A percentile compares a stretch with the other conserved stretches of the same genome.
Conservation (phyloP, 176 grass and related monocot genomes). For the Aegilops longissima region DNA sequence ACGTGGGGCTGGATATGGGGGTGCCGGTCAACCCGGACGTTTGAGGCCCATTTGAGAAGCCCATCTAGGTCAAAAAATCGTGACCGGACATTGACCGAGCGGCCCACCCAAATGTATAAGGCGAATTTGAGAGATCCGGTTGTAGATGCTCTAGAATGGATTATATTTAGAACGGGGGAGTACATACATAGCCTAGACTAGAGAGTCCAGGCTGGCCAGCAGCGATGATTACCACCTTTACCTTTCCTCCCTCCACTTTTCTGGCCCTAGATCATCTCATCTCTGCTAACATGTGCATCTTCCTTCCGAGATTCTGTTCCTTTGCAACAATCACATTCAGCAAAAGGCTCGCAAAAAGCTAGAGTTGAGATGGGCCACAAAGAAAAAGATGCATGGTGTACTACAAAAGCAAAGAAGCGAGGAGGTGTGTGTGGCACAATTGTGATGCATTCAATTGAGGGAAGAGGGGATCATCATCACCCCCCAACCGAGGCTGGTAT, state of each 20-base stretch:
- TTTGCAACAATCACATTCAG: constrained; percentile 26
- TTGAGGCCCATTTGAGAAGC: no score
- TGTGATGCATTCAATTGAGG: constrained; percentile 37
- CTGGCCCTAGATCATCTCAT: not conserved
- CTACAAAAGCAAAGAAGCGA: not conserved
- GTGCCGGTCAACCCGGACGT: no score
- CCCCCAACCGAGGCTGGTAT: not conserved
- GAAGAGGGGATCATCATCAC: constrained; percentile 10
- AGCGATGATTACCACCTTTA: constrained; percentile 13
- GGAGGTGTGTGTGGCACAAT: not conserved
- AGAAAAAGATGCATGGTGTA: not conserved
- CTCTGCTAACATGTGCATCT: constrained; percentile 3
- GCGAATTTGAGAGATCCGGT: no score
- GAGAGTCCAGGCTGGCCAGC: not conserved
- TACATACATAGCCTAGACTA: no score
- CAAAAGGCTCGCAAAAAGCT: constrained; percentile 14
- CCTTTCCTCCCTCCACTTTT: not conserved
- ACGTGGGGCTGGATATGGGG: no score
- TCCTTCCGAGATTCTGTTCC: not conserved
- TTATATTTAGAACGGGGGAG: no score
- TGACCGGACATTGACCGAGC: no score
- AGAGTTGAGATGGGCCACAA: constrained; percentile 4
- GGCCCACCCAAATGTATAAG: no score
- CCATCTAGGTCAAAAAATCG: no score
- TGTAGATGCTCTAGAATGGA: no score